phyloP scores from a whole-genome alignment of 2,329 filamentous ascomycete species.

The Zasmidium citrigriseum region DNA sequence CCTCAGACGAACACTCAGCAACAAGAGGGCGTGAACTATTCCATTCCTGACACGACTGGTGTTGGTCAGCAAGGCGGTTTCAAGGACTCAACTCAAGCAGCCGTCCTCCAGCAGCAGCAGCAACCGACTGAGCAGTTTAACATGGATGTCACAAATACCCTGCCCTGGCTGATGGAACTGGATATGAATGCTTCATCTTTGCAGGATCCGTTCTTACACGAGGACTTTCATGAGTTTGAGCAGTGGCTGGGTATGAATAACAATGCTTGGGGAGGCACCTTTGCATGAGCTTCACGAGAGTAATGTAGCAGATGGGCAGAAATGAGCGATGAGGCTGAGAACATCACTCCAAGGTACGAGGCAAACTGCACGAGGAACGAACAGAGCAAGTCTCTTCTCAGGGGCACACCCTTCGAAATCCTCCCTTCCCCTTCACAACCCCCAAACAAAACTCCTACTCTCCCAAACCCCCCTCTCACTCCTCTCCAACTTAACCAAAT shows the following conservation, averaged over 20 bases:
- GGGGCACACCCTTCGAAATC: too few species aligned
- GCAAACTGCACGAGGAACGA: too few species aligned
- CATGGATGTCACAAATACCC: background rate
- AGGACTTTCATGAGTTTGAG: conserved; percentile 14
- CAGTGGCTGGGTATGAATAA: conserved; percentile 11
- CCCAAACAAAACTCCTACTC: too few species aligned
- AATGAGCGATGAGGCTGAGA: too few species aligned
- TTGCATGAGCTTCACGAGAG: too few species aligned
- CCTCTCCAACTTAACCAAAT: background rate
- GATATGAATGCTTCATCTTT: conserved; percentile 21
- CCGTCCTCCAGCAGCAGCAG: background rate
- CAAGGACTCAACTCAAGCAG: background rate
- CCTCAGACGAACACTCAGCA: background rate
- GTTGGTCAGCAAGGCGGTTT: background rate
- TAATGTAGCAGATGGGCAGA: too few species aligned
- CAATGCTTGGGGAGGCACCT: background rate
- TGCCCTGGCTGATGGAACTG: conserved; percentile 24
- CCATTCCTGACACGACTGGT: background rate
- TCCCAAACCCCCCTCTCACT: background rate
- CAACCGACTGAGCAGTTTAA: background rate
- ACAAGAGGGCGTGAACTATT: background rate
- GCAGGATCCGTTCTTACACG: conserved; percentile 20
- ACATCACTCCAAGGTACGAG: too few species aligned
- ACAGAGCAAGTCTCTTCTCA: too few species aligned
- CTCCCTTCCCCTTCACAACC: too few species aligned